Percentiles rank a stretch among this genome's conserved stretches.
phyloP scores from a whole-genome alignment of 2,329 filamentous ascomycete genomes.

The Fusarium xylarioides region DNA sequence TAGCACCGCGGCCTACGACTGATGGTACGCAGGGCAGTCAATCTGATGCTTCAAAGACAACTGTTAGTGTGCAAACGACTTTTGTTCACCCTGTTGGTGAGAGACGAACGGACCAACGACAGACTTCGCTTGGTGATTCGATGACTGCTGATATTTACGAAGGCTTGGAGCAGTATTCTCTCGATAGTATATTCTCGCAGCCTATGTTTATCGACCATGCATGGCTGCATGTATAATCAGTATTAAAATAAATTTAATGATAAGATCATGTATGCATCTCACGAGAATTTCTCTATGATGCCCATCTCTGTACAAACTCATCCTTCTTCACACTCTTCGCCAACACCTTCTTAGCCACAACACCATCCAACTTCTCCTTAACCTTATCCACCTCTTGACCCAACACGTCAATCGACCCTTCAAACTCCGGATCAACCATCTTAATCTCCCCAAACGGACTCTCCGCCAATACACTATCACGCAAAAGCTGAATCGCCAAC shows the following conservation, averaged over 20 bases:
- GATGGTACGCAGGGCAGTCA: constrained; percentile 3
- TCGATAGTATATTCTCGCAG: constrained; percentile 34
- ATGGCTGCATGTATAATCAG: constrained; percentile 24
- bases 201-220: constrained; percentile 34
- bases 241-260: background rate
- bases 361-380: constrained; percentile 49
- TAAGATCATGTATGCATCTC: background rate
- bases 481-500: constrained; percentile 58
- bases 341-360: constrained; percentile 50
- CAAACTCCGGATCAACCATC: constrained; percentile 63
- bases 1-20: constrained; percentile 5
- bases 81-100: constrained; percentile 27
- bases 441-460: constrained; percentile 58
- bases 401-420: constrained; percentile 59
- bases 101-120: background rate
- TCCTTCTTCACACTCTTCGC: constrained; percentile 58
- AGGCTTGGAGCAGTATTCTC: constrained; percentile 24
- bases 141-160: constrained; percentile 17
- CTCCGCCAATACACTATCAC: constrained; percentile 63
- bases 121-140: background rate
- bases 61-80: constrained; percentile 26
- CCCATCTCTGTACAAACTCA: constrained; percentile 54
- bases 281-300: background rate
- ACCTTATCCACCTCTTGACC: constrained; percentile 56
- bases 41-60: constrained; percentile 15